Percentiles rank a stretch among this genome's conserved stretches.
These are phyloP conservation scores for Pholiota molesta DNA, from an alignment of 768 basidiomycete species.

Conservation along the genomic window DNA sequence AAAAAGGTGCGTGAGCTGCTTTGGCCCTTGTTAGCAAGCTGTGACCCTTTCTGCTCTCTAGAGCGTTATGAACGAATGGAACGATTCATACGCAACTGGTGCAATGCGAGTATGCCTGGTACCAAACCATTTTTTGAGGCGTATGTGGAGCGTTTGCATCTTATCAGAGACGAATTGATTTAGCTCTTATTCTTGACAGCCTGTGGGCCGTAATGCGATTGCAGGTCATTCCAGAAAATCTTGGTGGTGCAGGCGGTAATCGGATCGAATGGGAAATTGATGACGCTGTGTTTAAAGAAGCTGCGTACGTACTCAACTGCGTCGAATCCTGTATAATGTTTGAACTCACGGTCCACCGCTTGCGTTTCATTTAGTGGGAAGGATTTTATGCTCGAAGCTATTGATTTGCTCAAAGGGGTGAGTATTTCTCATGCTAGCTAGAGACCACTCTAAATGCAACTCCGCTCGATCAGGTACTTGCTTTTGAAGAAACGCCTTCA, in stretches of 20 bases:
- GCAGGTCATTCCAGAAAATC: constrained; percentile 76
- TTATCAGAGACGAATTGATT: constrained; percentile 8
- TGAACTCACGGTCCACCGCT: constrained; percentile 21
- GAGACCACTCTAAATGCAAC: constrained; percentile 15
- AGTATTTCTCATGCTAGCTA: constrained; percentile 34
- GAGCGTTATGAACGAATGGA: constrained; percentile 78
- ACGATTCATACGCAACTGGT: constrained; percentile 81
- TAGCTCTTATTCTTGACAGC: constrained; percentile 25
- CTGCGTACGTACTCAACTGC: constrained; percentile 67
- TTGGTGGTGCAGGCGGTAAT: constrained; percentile 78
- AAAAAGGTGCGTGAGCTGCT: constrained; percentile 50
- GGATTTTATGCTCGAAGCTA: constrained; percentile 92
- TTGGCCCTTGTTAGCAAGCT: constrained; percentile 2
- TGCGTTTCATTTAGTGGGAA: constrained; percentile 63
- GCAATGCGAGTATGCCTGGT: constrained; percentile 84
- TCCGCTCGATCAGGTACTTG: constrained; percentile 42
- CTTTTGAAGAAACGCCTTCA: constrained; percentile 71
- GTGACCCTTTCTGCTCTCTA: constrained; percentile 19
- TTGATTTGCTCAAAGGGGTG: constrained; percentile 89
- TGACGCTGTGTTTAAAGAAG: constrained; percentile 92
- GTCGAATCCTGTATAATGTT: constrained; percentile 17
- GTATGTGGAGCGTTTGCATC: constrained; percentile 33
- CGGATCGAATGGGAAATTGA: constrained; percentile 90
- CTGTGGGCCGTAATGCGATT: constrained; percentile 82
- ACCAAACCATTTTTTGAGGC: constrained; percentile 85